Conservation (phyloP, 1,139 yeast genomes). For the Magnusiomyces tetraspermus region DNA sequence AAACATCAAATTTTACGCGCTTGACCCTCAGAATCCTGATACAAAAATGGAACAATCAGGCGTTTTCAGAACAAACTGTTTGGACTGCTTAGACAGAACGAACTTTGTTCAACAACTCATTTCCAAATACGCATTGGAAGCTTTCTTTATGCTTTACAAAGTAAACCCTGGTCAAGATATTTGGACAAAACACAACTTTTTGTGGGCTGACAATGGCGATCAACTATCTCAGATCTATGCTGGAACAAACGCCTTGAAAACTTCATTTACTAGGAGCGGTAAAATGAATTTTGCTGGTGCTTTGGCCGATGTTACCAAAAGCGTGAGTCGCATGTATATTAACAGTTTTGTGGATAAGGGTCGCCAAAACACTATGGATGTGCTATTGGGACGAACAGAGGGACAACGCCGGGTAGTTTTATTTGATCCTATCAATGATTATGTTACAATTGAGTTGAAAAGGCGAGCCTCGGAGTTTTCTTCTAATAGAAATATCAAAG, state of each 20-base stretch:
- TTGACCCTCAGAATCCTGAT: constrained; percentile 37
- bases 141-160: constrained; percentile 49
- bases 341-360: constrained; percentile 91
- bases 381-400: constrained; percentile 69
- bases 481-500: constrained; percentile 45
- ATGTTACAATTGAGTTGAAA: constrained; percentile 52
- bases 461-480: constrained; percentile 50
- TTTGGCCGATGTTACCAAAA: constrained; percentile 87
- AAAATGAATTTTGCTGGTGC: constrained; percentile 97
- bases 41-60: constrained; percentile 73
- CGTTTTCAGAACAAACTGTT: constrained; percentile 81
- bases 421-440: constrained; percentile 83
- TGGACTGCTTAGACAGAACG: constrained; percentile 92
- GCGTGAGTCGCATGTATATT: constrained; percentile 89
- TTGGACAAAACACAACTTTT: constrained; percentile 57
- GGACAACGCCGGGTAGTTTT: constrained; percentile 64
- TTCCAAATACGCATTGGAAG: constrained; percentile 54
- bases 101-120: constrained; percentile 86
- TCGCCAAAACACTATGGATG: constrained; percentile 79
- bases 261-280: constrained; percentile 88
- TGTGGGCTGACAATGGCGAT: constrained; percentile 99
- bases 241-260: constrained; percentile 92
- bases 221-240: constrained; percentile 94
- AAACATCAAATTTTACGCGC: constrained; percentile 73
- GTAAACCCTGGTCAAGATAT: constrained; percentile 40